Evolutionary conservation across 768 basidiomycete genomes (phyloP).

Genomic region (Amanita rubescens): DNA sequence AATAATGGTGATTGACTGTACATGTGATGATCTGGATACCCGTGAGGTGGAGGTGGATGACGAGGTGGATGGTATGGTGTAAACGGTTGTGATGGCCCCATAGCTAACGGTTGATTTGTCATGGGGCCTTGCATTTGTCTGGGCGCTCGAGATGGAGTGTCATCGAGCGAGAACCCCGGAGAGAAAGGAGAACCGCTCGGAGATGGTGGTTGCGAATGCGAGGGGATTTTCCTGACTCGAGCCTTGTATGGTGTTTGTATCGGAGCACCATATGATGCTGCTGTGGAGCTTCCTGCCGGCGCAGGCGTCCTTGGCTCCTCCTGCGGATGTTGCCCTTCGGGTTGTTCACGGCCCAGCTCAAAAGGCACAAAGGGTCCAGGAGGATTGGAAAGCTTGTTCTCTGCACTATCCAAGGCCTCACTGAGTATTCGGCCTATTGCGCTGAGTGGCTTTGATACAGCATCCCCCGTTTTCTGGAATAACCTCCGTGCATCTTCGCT

Average conservation of each 20-base stretch:
- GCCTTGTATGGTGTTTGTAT: constrained; percentile 71
- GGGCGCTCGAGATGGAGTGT: constrained; percentile 40
- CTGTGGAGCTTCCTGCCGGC: constrained; percentile 6
- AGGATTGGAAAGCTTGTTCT: constrained; percentile 55
- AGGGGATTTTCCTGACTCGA: constrained; percentile 49
- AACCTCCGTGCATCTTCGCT: constrained; percentile 74
- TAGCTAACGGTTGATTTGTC: constrained; percentile 40
- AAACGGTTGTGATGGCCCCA: constrained; percentile 40
- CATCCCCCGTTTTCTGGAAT: constrained; percentile 86
- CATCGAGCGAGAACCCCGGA: constrained; percentile 26
- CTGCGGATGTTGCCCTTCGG: constrained; percentile 5
- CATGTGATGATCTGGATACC: constrained; percentile 7
- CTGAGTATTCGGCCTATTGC: constrained; percentile 85
- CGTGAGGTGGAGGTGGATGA: constrained; percentile 12
- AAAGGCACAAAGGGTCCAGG: constrained; percentile 67
- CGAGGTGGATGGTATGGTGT: constrained; percentile 21
- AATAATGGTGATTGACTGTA: constrained; percentile 23
- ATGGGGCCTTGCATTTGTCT: constrained; percentile 25
- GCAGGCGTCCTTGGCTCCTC: constrained; percentile 13
- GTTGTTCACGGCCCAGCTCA: constrained; percentile 42
- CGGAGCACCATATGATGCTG: constrained; percentile 24
- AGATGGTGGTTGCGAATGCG: constrained; percentile 31
- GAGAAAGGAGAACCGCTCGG: constrained; percentile 29
- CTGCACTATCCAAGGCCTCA: constrained; percentile 69
- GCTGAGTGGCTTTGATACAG: constrained; percentile 83